Percentiles rank a stretch among this genome's conserved stretches.
These are phyloP conservation scores for Zymoseptoria passerinii DNA, from an alignment of 2,329 filamentous ascomycete genomes.

Conservation along the genomic window DNA sequence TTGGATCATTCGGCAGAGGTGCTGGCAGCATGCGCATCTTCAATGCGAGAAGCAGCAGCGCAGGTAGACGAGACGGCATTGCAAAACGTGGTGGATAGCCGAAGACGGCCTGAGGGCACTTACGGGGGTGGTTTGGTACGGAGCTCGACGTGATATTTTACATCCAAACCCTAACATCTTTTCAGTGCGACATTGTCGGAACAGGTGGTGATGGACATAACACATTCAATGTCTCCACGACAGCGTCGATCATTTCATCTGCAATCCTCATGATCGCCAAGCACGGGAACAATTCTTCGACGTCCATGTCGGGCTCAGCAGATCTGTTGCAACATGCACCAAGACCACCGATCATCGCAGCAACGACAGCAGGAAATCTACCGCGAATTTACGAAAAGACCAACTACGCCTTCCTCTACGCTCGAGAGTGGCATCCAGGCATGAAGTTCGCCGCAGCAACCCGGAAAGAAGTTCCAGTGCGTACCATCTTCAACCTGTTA, in stretches of 20 bases:
- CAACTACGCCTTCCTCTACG: slow-evolving; percentile 94
- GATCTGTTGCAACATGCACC: slow-evolving; percentile 74
- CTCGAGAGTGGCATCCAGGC: slow-evolving; percentile 90
- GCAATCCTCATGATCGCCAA: slow-evolving; percentile 80
- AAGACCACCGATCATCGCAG: slow-evolving; percentile 66
- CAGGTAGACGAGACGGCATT: slow-evolving; percentile 60
- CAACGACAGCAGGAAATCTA: slow-evolving; percentile 65
- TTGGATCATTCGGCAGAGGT: slow-evolving; percentile 79
- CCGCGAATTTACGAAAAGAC: slow-evolving; percentile 63
- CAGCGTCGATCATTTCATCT: slow-evolving; percentile 83
- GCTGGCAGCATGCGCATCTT: slow-evolving; percentile 71
- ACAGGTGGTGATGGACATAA: slow-evolving; percentile 94
- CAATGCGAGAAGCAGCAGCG: slow-evolving; percentile 74
- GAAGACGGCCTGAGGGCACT: slow-evolving; percentile 57
- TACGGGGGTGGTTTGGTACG: slow-evolving; percentile 80
- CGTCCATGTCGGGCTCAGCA: slow-evolving; percentile 89
- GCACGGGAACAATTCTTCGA: slow-evolving; percentile 92
- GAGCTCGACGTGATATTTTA: slow-evolving; percentile 7
- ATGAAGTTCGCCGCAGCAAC: slow-evolving; percentile 85
- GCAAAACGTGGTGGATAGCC: slow-evolving; percentile 50
- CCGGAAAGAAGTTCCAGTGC: slow-evolving; percentile 79
- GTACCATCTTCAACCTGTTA: slow-evolving; percentile 95
- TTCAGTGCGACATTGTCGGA: slow-evolving; percentile 82
- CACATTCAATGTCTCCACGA: slow-evolving; percentile 97
- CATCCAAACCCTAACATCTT: slow-evolving; percentile 4